Base-by-base conservation (phyloP, 2,329 filamentous ascomycete genomes). In the Periconia sp. region DNA sequence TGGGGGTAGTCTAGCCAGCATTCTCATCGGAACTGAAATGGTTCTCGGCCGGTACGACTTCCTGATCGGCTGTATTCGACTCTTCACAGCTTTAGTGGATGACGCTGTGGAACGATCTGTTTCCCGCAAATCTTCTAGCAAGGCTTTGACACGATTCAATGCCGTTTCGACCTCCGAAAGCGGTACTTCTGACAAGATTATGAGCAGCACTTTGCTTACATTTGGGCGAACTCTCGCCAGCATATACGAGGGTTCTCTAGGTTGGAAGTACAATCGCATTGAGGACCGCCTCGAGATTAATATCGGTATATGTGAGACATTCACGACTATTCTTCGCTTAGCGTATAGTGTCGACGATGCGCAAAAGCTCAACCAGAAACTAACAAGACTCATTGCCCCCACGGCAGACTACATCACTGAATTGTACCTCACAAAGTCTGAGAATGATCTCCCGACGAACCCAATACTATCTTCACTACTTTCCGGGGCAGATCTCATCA, bases 11-110 rank as follows among this genome's bases (percentile, higher is more conserved):
- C 79, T 99, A 48, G 83, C 86, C 26, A 84, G 84, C 36, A 85
- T 97, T 37, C 82, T 95, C 3, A 88, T 88, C n/a, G 86, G 84
- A 17, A 82, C 91, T 3, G 94, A 99, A 62, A 80, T 95, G 43
- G 83, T 88, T 2, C 79, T 81, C 4, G 87, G 87, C 37, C 82
- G 86, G 39, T 95, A 91, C 56, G 82, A 87, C 6, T 87, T 99
- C 60, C 77, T 97, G 19, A 75, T 85, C 11, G 85, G 85, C 13
- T 87, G 88, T 39, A 78, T 92, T 29, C 80, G 80, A 24, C 75
- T 97, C 2, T 95, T 94, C 61, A 82, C 85, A 4, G 78, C 82
- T 34, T 75, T 96, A 19, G 77, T 96, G 6, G 83, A 91, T 18
- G 91, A 92, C 59, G 84, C 88, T 5, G 82, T 89, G 58, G 76